Evolutionary conservation across 805 yeast genomes (phyloP).

Genomic region (Yamadazyma endophytica): DNA sequence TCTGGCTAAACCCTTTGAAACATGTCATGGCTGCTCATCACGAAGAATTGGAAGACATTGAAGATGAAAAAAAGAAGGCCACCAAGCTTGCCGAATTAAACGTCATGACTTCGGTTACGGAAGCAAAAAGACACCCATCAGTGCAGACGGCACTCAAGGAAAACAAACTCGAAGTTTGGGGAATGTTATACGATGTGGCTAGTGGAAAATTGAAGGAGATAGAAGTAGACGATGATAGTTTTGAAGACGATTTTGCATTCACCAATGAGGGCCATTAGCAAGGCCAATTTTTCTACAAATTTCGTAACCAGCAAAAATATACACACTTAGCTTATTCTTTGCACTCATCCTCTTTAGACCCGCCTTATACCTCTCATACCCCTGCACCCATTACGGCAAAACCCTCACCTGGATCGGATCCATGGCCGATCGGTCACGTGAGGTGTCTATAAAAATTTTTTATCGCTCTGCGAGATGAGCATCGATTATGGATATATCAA

Average conservation of each 20-base stretch:
- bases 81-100: constrained; percentile 70
- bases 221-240: constrained; percentile 39
- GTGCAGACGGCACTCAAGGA: constrained; percentile 61
- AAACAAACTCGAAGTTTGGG: constrained; percentile 72
- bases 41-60: constrained; percentile 43
- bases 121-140: constrained; percentile 59
- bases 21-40: constrained; percentile 62
- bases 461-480: too few relatives aligned
- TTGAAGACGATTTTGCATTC: too few relatives aligned
- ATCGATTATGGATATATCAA: constrained; percentile 89
- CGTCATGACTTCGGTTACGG: constrained; percentile 66
- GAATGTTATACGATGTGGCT: constrained; percentile 78
- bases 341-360: too few relatives aligned
- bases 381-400: too few relatives aligned
- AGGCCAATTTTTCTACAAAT: too few relatives aligned
- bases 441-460: too few relatives aligned
- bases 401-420: too few relatives aligned
- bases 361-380: too few relatives aligned
- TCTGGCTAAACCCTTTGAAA: constrained; percentile 67
- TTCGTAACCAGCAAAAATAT: too few relatives aligned
- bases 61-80: constrained; percentile 51
- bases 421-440: too few relatives aligned
- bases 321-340: too few relatives aligned
- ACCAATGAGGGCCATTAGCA: too few relatives aligned
- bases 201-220: constrained; percentile 58